Conservation (phyloP, 495 filamentous ascomycete genomes). For the Tuber aestivum region DNA sequence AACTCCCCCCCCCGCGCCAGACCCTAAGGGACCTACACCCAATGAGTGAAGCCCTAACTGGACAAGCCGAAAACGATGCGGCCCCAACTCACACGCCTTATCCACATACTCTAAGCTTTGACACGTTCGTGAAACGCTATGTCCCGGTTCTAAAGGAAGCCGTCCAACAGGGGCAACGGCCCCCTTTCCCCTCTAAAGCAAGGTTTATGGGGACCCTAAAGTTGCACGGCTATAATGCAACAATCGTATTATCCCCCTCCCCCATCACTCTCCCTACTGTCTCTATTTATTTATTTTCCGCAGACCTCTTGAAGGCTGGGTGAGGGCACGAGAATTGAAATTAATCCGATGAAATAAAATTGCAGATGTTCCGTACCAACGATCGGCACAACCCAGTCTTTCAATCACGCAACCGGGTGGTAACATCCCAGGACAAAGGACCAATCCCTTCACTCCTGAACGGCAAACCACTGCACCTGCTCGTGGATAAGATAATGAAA, state of each 20-base stretch:
- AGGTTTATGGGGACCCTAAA: slow-evolving; percentile 32
- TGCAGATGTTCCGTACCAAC: slow-evolving; percentile 24
- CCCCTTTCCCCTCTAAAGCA: slow-evolving; percentile 23
- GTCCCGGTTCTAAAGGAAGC: slow-evolving; percentile 21
- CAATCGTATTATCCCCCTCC: slow-evolving; percentile 18
- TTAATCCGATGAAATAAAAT: not conserved
- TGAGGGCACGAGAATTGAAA: not conserved
- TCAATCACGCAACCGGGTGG: slow-evolving; percentile 26
- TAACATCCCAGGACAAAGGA: slow-evolving; percentile 21
- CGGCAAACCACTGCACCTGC: slow-evolving; percentile 15
- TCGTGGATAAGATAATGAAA: slow-evolving; percentile 10
- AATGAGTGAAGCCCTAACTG: not conserved
- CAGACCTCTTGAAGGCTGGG: not conserved
- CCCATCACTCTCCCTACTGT: no score
- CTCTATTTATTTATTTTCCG: not conserved
- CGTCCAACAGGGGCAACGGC: slow-evolving; percentile 2
- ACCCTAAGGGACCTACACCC: not conserved
- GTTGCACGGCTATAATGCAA: slow-evolving; percentile 32
- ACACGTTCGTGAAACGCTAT: slow-evolving; percentile 25
- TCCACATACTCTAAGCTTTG: slow-evolving; percentile 27
- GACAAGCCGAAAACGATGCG: not conserved
- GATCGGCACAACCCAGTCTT: slow-evolving; percentile 19
- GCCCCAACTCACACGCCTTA: slow-evolving; percentile 26
- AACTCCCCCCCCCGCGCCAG: not conserved
- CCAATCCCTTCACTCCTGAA: slow-evolving; percentile 22